Evolutionary conservation across 2,329 filamentous ascomycete genomes (phyloP), one percentile per base, ranked within the genome.

Genomic region (Epichloe brachyelytri): DNA sequence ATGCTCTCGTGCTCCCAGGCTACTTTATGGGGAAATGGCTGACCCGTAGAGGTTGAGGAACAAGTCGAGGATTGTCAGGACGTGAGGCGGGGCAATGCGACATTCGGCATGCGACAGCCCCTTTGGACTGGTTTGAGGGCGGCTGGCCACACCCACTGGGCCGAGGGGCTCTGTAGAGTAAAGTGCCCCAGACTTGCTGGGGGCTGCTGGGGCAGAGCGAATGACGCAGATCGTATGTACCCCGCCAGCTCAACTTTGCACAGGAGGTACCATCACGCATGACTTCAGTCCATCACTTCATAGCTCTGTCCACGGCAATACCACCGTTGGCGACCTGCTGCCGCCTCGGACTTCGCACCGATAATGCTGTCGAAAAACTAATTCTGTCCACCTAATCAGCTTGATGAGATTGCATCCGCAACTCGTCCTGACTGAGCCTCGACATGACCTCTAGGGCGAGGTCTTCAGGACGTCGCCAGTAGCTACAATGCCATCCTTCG

Each of bases 401-500:
- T 47, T 44, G 20, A 53, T 26, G 39, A 26, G 34, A 48, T 36
- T 38, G 19, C 34, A 17, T 26, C 7, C 15, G 39, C 14, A 17
- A 46, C 43, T 20, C 8, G 33, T 15, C 34, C 40, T n/a, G 14
- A 15, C 19, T 44, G 48, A 50, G 46, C 47, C 39, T 38, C 47
- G 52, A 52, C 43, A 55, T 55, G 53, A 53, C 26, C 43, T 46
- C 20, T 40, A 37, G 20, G 11, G 33, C 22, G 36, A 37, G 39
- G 39, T 37, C 39, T 43, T 19, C 43, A 26, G 37, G 36, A 51
- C 41, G n/a, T 17, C 33, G 44, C 48, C 34, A 37, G 34, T 36
- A 48, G 44, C 20, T 48, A 51, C 20, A 54, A 79, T 79, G 76
- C 72, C 74, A 58, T 69, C 70, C 37, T 75, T 73, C 56, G 70